phyloP scores from a whole-genome alignment of 768 basidiomycete genomes.

The Xerocomus brunneocitrinus region DNA sequence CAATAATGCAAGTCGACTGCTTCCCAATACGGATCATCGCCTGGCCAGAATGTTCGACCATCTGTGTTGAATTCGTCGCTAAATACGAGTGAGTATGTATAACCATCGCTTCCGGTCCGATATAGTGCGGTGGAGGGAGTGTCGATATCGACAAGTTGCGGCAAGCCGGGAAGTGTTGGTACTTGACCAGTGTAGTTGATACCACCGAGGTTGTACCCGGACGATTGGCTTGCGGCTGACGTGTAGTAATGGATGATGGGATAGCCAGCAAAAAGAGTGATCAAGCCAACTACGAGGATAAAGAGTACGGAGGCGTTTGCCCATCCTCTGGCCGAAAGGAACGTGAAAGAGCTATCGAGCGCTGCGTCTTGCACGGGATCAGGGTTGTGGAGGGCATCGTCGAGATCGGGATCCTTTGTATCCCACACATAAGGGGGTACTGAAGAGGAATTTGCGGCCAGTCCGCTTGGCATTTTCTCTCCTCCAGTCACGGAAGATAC shows the following conservation, averaged over 20 bases:
- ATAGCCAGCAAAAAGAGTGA: constrained; percentile 84
- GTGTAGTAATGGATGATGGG: constrained; percentile 68
- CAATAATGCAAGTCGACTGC: constrained; percentile 86
- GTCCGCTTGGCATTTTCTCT: constrained; percentile 31
- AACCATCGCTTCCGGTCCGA: constrained; percentile 69
- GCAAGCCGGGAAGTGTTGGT: constrained; percentile 65
- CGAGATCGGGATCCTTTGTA: constrained; percentile 74
- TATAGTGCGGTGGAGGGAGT: constrained; percentile 60
- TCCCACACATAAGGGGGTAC: constrained; percentile 76
- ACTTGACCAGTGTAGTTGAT: constrained; percentile 88
- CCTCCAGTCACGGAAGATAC: constrained; percentile 35
- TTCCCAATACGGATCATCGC: constrained; percentile 83
- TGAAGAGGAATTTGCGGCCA: constrained; percentile 48
- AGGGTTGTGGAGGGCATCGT: constrained; percentile 88
- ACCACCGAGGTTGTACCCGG: constrained; percentile 78
- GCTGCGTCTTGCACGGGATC: constrained; percentile 68
- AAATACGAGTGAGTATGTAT: constrained; percentile 78
- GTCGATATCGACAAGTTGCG: constrained; percentile 66
- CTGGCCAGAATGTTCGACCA: constrained; percentile 72
- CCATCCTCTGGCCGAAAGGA: constrained; percentile 84
- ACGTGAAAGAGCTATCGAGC: constrained; percentile 54
- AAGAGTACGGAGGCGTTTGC: constrained; percentile 71
- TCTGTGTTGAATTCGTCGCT: constrained; percentile 80
- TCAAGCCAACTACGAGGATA: constrained; percentile 59
- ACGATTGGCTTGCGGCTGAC: constrained; percentile 21